phyloP scores from a whole-genome alignment of 202 grass and related monocot species.

The Brachypodium distachyon region DNA sequence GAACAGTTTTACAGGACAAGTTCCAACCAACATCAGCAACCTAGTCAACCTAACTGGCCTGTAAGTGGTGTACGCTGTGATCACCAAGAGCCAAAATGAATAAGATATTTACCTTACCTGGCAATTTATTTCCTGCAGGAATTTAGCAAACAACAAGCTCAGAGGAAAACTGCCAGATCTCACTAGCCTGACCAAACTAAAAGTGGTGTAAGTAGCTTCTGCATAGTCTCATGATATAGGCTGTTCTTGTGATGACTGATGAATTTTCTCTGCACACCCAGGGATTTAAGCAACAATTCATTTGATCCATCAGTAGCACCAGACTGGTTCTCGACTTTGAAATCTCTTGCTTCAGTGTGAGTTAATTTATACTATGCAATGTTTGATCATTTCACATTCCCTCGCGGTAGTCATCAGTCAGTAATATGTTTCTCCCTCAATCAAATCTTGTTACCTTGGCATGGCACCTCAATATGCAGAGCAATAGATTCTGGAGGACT shows the following conservation, averaged over 20 bases:
- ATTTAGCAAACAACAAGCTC: constrained; percentile 66
- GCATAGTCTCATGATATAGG: neutral
- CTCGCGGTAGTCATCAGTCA: neutral
- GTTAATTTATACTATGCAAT: constrained; percentile 19
- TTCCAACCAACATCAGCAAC: constrained; percentile 49
- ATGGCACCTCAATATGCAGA: constrained; percentile 43
- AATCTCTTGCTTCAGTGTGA: constrained; percentile 56
- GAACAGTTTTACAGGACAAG: constrained; percentile 34
- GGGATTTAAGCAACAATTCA: constrained; percentile 81
- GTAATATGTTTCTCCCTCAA: neutral
- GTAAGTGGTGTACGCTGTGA: constrained; percentile 36
- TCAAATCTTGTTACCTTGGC: constrained; percentile 10
- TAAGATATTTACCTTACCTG: constrained; percentile 10
- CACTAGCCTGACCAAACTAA: constrained; percentile 36
- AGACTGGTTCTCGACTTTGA: constrained; percentile 44
- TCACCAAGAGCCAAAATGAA: neutral
- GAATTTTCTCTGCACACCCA: constrained; percentile 13
- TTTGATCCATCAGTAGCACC: constrained; percentile 52
- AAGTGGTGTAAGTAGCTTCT: constrained; percentile 41
- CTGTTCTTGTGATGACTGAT: neutral
- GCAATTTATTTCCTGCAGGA: constrained; percentile 33
- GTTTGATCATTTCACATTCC: neutral
- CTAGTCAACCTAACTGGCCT: constrained; percentile 33
- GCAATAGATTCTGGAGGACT: constrained; percentile 42
- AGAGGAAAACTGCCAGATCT: constrained; percentile 49